Evolutionary conservation across 306 rosid species (phyloP), one percentile per base, ranked within the genome.

Genomic region (Carpinus viminea): DNA sequence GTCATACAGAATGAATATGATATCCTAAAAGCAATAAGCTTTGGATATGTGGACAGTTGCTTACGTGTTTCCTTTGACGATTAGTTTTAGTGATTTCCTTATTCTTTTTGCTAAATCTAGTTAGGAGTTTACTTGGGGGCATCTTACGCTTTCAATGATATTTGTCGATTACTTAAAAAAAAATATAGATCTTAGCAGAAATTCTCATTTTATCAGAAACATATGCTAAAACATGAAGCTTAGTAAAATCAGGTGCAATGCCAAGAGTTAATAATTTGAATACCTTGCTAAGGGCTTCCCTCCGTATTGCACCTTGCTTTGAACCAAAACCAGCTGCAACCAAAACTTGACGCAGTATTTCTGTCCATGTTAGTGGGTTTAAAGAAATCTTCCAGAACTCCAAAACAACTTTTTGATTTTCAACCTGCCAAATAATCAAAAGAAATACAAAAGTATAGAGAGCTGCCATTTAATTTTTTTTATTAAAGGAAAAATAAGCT

Each of bases 271-370:
- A 66, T 26, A 56, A 61, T 70, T 82, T 41, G 46, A 84, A 80
- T 86, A 93, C 99, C 99, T 91, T 95, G 87, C 85, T 83, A 74
- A 84, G 85, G 71, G 77, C 69, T 43, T 91, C 99, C 83, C 85
- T 89, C 48, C 81, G 89, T 78, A 84, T 68, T 71, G 89, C 75
- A 77, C 88, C 91, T 82, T 89, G 89, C 83, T 91, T 93, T 56
- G 93, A 90, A 87, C 98, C 95, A 84, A 93, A 95, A 54, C 98
- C 98, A 87, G 99, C 94, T 2, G 97, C 98, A 80, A 87, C 85
- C 89, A 95, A 87, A 51, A 95, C 91, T 88, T 90, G 99, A 69
- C 94, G 93, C 45, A 95, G 85, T 90, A 93, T 89, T 85, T 95
- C 99, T 73, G 88, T 83, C 98, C 99, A 95, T 17, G 97, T 93